Base-by-base conservation (phyloP, 139 green algal species). In the Astrephomene gubernaculifera region DNA sequence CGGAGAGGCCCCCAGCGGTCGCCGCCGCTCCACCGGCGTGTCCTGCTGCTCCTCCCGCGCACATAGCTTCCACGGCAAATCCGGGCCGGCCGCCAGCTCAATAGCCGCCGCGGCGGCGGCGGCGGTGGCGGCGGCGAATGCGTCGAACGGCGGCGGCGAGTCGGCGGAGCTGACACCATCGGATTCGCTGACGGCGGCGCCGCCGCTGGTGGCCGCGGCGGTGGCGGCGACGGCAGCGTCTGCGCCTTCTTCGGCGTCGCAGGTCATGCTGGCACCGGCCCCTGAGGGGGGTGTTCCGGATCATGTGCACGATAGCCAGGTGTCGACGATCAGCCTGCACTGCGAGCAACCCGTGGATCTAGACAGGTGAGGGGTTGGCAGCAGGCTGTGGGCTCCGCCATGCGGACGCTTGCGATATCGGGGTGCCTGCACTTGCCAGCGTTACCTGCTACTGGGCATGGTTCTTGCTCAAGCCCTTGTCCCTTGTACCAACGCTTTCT, bases 261-360 rank as follows among this genome's bases (percentile, higher is more conserved):
- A 31, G 44, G 54, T 8, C 33, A 71, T 21, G 44, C 60, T 43
- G 3, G 9, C 36, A 9, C 43, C 65, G 19, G 49, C 45, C 19
- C 45, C 45, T 3, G 43, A 36, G 2, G 36, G 53, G 1, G 39
- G 3, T 0, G 33, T 61, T 43, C 27, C 39, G 27, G 60, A 72
- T 21, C 54, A 78, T 61, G 33, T 82, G 25, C 82, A 87, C 57
- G 54, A 87, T 70, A 73, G 49, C 78, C 71, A 41, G 31, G 64
- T 89, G 21, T 81, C 83, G 5, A 89, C 86, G 36, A 60, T 89
- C 78, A 87, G 79, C 79, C 45, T 89, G 7, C 52, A 44, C 0
- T 64, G 70, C 1, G 44, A 79, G 5, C 33, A 74, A 21, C 86
- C 86, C 7, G 70, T 89, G 29, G 71, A 83, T 14, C 61, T 89